These are phyloP conservation scores for Fraxinus xanthoxyloides DNA, from an alignment of 305 asterid species.

Conservation along the genomic window DNA sequence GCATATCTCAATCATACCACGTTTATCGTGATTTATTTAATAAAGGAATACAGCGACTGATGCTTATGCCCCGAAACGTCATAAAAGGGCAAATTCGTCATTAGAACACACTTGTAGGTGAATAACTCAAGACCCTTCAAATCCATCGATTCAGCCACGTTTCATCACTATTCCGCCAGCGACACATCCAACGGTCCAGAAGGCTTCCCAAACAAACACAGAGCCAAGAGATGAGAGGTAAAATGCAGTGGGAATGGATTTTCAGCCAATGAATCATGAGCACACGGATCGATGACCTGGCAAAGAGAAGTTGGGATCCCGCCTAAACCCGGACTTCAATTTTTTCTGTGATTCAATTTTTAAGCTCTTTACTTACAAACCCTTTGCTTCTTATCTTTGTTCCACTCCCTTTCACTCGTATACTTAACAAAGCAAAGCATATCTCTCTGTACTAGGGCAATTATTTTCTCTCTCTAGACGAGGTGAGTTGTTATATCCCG, in stretches of 20 bases:
- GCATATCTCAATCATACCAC: conserved; percentile 37
- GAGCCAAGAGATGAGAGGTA: conserved; percentile 30
- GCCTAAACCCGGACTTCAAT: conserved; percentile 88
- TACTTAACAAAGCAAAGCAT: conserved; percentile 25
- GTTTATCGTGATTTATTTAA: conserved; percentile 39
- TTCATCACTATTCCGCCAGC: conserved; percentile 21
- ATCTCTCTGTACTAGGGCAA: conserved; percentile 22
- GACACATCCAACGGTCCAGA: conserved; percentile 31
- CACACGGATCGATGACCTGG: conserved; percentile 56
- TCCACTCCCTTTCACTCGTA: conserved; percentile 42
- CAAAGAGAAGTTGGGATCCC: conserved; percentile 49
- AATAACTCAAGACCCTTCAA: conserved; percentile 14
- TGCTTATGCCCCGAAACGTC: conserved; percentile 34
- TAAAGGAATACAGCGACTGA: conserved; percentile 49
- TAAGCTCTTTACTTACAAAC: conserved; percentile 37
- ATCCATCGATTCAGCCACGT: conserved; percentile 35
- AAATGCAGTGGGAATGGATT: background rate
- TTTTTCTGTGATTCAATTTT: conserved; percentile 40
- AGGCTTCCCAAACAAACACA: conserved; percentile 51
- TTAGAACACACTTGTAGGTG: conserved; percentile 13
- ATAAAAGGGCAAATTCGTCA: conserved; percentile 52
- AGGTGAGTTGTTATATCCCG: conserved; percentile 24
- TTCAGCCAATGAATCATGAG: conserved; percentile 28
- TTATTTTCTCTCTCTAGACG: conserved; percentile 28
- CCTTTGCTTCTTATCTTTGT: conserved; percentile 39